Evolutionary conservation across 2,329 filamentous ascomycete genomes (phyloP).

Genomic region (Aspergillus pseudonomiae): DNA sequence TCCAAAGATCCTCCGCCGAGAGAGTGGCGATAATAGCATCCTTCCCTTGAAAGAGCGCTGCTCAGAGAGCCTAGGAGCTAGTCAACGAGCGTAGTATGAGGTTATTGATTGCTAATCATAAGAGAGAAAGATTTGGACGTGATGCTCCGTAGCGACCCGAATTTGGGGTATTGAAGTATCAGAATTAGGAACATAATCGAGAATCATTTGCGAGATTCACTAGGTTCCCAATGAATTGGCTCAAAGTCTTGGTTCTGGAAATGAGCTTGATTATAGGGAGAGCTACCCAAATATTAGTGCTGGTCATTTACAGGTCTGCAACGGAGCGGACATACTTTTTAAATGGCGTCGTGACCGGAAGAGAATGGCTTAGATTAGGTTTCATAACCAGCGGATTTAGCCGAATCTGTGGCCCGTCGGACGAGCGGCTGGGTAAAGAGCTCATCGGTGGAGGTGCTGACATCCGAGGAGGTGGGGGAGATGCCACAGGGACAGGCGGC

Average conservation of each 20-base stretch:
- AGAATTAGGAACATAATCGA: slow-evolving; percentile 1
- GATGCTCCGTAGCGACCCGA: background rate
- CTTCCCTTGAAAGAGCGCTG: background rate
- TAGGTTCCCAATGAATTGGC: slow-evolving; percentile 49
- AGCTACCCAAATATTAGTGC: slow-evolving; percentile 31
- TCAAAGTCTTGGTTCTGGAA: slow-evolving; percentile 51
- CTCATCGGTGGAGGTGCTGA: slow-evolving; percentile 36
- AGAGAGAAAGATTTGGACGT: background rate
- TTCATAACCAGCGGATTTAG: slow-evolving; percentile 47
- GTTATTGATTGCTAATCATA: slow-evolving; percentile 8
- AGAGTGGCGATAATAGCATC: slow-evolving; percentile 1
- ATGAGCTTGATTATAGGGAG: slow-evolving; percentile 49
- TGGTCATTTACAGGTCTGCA: background rate
- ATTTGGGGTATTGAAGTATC: background rate
- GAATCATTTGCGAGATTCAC: slow-evolving; percentile 37
- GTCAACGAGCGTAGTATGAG: slow-evolving; percentile 6
- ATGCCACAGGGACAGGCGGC: slow-evolving; percentile 31
- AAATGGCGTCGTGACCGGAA: slow-evolving; percentile 45
- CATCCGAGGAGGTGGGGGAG: slow-evolving; percentile 28
- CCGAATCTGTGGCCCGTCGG: slow-evolving; percentile 45
- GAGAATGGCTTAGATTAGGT: slow-evolving; percentile 41
- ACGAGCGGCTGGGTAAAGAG: slow-evolving; percentile 36
- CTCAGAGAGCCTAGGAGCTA: background rate
- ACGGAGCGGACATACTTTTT: slow-evolving; percentile 39
- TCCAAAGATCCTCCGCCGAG: background rate